Evolutionary conservation across 805 yeast genomes (phyloP), one percentile per base, ranked within the genome.

Genomic region (Diddensiella transvaalensis): DNA sequence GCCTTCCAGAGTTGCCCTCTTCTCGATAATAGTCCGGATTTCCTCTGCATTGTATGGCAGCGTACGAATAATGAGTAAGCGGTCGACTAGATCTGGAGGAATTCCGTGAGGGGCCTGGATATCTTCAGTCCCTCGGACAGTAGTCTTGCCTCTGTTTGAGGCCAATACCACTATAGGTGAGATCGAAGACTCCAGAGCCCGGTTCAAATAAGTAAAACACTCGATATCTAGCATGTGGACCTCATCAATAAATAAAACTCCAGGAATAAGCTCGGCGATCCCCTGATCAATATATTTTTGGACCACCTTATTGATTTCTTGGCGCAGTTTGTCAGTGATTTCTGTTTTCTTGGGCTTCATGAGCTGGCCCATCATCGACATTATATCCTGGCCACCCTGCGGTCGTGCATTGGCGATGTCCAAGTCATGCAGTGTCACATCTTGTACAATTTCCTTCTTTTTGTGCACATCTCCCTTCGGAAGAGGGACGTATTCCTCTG

Each of bases 381-480:
- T 78, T 43, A 88, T 93, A 62, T 88, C 96, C 70, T 93, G 99
- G 42, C 99, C 99, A 54, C 98, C 99, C 64, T 80, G 84, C 19
- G 98, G 99, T 61, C 93, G 80, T 1, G 98, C 90, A 65, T 93
- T 93, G 42, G 98, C 97, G 49, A 88, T 85, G 68, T 93, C 99
- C 64, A 93, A 76, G 67, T 93, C 99, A 66, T 93, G 97, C 59
- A 93, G 76, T 2, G 98, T 87, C 40, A 93, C 96, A 59, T 93
- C 97, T 72, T 93, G 99, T 18, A 93, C 96, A 60, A 91, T 89
- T 69, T 93, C 98, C 67, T 93, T 93, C 76, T 93, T 89, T 66
- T 91, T 90, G 73, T 93, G 99, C 40, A 93, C 96, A 68, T 93
- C 99, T 46, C 99, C 99, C 72, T 93, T 95, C 52, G 99, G 99